Evolutionary conservation across 345 rosid species (phyloP).

Genomic region (Syzygium jambos): DNA sequence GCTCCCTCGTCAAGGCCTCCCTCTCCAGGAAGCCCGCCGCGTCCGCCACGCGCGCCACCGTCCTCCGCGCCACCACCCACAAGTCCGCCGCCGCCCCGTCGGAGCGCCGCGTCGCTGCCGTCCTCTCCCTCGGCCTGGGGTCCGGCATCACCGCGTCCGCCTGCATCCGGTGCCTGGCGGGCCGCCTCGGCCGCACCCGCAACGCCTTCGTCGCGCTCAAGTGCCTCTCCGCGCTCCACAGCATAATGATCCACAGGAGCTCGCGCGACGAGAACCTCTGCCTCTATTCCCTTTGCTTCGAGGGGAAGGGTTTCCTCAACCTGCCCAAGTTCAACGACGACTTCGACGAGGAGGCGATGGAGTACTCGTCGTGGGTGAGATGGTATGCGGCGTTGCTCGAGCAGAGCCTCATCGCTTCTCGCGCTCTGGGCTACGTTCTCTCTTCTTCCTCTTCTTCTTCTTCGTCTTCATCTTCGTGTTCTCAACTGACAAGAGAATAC

Average conservation of each 20-base stretch:
- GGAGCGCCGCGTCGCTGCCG: conserved; percentile 16
- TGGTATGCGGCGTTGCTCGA: conserved; percentile 53
- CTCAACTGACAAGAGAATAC: background rate
- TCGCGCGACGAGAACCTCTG: conserved; percentile 34
- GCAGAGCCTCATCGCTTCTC: conserved; percentile 29
- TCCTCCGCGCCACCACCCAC: conserved; percentile 50
- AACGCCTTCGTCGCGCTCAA: conserved; percentile 44
- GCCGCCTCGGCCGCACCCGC: conserved; percentile 27
- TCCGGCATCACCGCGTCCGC: conserved; percentile 18
- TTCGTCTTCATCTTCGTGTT: background rate
- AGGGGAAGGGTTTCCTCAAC: conserved; percentile 39
- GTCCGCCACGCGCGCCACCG: conserved; percentile 10
- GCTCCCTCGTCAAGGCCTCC: conserved; percentile 30
- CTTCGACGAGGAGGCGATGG: conserved; percentile 21
- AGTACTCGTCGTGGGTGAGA: conserved; percentile 44
- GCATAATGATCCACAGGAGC: conserved; percentile 27
- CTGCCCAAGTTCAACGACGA: conserved; percentile 25
- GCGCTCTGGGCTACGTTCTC: conserved; percentile 25
- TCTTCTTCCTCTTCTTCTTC: background rate
- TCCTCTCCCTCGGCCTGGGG: conserved; percentile 20
- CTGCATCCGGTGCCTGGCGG: conserved; percentile 33
- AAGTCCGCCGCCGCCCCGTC: conserved; percentile 20
- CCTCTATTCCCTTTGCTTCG: conserved; percentile 22
- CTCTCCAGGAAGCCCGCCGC: conserved; percentile 19
- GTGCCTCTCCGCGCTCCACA: conserved; percentile 38